Evolutionary conservation across 2,329 filamentous ascomycete genomes (phyloP), one percentile per base, ranked within the genome.

Genomic region (Sarocladium strictum): DNA sequence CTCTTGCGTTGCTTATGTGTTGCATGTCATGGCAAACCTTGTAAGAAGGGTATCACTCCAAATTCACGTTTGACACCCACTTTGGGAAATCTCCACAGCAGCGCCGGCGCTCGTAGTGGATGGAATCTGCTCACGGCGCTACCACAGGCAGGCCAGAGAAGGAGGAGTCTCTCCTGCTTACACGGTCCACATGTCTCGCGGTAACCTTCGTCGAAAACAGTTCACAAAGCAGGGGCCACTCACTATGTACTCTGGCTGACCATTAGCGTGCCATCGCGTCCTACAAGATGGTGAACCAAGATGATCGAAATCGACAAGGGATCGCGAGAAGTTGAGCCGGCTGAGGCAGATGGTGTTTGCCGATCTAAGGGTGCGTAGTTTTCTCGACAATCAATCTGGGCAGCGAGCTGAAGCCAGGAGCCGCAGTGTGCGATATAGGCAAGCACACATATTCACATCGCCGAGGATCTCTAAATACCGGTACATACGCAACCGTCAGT

Each of bases 161-260:
- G 29, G 47, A 33, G 47, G n/a, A n/a, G 47, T 51, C 47, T 51
- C 27, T 51, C 47, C 47, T n/a, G 26, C 23, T n/a, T 21, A 26
- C n/a, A 17, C 14, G 26, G 17, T 17, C 47, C 47, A 51, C 47
- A 33, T 51, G 47, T 51, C 29, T 51, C 29, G 15, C 47, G 47
- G 47, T 33, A 32, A 35, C 47, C 47, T 51, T 51, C 43, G 24
- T 27, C 17, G 17, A 35, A 33, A 35, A 33, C 27, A 33, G 4
- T n/a, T 35, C 27, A 29, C 29, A 35, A 35, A n/a, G 47, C 47
- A 51, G 47, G 47, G 29, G 12, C 12, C n/a, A 47, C 27, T 17
- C n/a, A n/a, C n/a, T n/a, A n/a, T n/a, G n/a, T n/a, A 3, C 23
- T 15, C 24, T 15, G 43, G n/a, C 43, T 17, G 19, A 47, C 43